Percentiles rank a stretch among this genome's conserved stretches.
Evolutionary conservation across 495 filamentous ascomycete genomes (phyloP).

Genomic region (Bryoglossum gracile): DNA sequence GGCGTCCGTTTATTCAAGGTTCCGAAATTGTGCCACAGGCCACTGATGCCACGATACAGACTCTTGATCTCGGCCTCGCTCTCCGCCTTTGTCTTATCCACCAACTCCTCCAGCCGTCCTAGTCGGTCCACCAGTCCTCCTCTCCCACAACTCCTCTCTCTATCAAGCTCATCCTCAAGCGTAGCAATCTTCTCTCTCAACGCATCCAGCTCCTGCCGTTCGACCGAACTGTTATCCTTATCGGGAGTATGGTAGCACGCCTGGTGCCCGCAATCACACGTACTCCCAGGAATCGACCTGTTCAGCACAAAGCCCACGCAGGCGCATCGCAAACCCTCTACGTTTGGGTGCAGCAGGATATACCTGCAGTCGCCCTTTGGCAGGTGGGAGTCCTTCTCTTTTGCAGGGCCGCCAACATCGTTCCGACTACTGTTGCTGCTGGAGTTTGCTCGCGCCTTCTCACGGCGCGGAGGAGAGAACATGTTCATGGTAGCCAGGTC

Average conservation of each 20-base stretch:
- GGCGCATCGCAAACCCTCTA: slow-evolving; percentile 47
- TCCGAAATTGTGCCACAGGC: slow-evolving; percentile 43
- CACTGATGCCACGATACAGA: slow-evolving; percentile 42
- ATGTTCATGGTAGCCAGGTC: slow-evolving; percentile 16
- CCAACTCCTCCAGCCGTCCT: slow-evolving; percentile 41
- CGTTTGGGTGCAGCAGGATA: slow-evolving; percentile 45
- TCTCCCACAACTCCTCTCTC: slow-evolving; percentile 31
- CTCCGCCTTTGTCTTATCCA: slow-evolving; percentile 44
- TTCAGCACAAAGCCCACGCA: slow-evolving; percentile 49
- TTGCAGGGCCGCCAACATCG: not conserved
- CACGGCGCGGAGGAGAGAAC: slow-evolving; percentile 25
- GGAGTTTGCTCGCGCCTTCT: slow-evolving; percentile 14
- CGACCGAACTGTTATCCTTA: slow-evolving; percentile 27
- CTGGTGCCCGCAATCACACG: slow-evolving; percentile 48
- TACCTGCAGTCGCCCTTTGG: slow-evolving; percentile 49
- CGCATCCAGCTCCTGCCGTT: slow-evolving; percentile 35
- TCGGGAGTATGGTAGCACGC: slow-evolving; percentile 46
- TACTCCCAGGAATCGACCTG: slow-evolving; percentile 39
- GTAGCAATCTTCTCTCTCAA: slow-evolving; percentile 38
- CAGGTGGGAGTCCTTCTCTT: slow-evolving; percentile 27
- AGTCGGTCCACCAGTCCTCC: slow-evolving; percentile 36
- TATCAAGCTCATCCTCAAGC: slow-evolving; percentile 41
- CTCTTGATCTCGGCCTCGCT: slow-evolving; percentile 41
- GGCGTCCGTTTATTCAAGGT: slow-evolving; percentile 34
- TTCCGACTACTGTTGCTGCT: not conserved